A percentile compares a stretch with the other conserved stretches of the same genome.
phyloP scores from a whole-genome alignment of 805 yeast genomes.

The Saturnispora serradocipensis region DNA sequence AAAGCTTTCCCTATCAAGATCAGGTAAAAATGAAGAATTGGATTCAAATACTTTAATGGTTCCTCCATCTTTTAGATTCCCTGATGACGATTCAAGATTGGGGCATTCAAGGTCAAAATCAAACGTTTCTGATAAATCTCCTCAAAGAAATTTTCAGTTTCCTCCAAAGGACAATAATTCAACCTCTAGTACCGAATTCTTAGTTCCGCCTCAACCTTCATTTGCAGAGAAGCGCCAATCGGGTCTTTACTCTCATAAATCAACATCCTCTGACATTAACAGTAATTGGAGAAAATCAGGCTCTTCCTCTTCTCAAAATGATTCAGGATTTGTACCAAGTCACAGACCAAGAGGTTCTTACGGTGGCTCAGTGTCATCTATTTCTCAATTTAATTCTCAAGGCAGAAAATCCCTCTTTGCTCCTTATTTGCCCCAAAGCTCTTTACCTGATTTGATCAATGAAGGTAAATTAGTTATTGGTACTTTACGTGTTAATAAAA shows the following conservation, averaged over 20 bases:
- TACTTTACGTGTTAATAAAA: slow-evolving; percentile 85
- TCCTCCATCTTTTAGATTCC: slow-evolving; percentile 46
- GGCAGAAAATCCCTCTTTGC: slow-evolving; percentile 80
- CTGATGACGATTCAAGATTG: slow-evolving; percentile 26
- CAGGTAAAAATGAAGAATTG: slow-evolving; percentile 8
- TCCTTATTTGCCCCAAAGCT: slow-evolving; percentile 90
- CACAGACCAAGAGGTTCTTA: slow-evolving; percentile 59
- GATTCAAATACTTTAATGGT: slow-evolving; percentile 1
- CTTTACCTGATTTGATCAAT: slow-evolving; percentile 77
- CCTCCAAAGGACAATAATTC: slow-evolving; percentile 37
- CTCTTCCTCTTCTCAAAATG: slow-evolving; percentile 13
- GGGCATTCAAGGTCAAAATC: slow-evolving; percentile 24
- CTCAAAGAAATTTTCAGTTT: slow-evolving; percentile 50
- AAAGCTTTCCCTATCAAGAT: slow-evolving; percentile 16
- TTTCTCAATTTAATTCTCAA: slow-evolving; percentile 28
- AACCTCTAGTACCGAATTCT: slow-evolving; percentile 14
- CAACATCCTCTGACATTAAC: slow-evolving; percentile 38
- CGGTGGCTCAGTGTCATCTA: slow-evolving; percentile 53
- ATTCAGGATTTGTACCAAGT: slow-evolving; percentile 57
- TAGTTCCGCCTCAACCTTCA: slow-evolving; percentile 48
- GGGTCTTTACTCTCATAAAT: slow-evolving; percentile 23
- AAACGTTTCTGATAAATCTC: slow-evolving; percentile 28
- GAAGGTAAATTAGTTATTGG: slow-evolving; percentile 94
- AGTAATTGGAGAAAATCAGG: slow-evolving; percentile 61
- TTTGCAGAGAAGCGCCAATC: slow-evolving; percentile 35